These are phyloP conservation scores for Alternaria alternata DNA, from an alignment of 2,329 filamentous ascomycete genomes.

Conservation along the genomic window DNA sequence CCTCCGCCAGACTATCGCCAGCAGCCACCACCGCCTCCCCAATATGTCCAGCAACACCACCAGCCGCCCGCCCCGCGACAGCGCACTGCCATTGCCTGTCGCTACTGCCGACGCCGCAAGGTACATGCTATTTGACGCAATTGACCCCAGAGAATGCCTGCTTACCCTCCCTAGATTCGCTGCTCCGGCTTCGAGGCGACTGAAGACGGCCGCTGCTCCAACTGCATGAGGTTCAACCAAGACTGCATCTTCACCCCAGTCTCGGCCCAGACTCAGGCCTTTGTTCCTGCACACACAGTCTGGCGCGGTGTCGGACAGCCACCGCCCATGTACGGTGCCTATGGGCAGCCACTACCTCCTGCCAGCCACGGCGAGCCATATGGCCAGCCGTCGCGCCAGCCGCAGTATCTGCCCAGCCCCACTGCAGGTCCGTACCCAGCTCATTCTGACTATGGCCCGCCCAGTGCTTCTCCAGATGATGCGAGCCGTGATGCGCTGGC, in stretches of 20 bases:
- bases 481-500: constrained; percentile 49
- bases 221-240: constrained; percentile 77
- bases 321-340: constrained; percentile 61
- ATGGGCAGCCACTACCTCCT: constrained; percentile 59
- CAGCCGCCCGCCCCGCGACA: constrained; percentile 64
- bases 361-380: constrained; percentile 46
- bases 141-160: background rate
- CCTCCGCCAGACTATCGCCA: constrained; percentile 52
- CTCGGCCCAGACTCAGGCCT: constrained; percentile 76
- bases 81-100: constrained; percentile 67
- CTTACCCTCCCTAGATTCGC: constrained; percentile 66
- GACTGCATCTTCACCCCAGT: constrained; percentile 81
- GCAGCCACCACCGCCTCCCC: constrained; percentile 53
- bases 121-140: constrained; percentile 43
- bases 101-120: constrained; percentile 68
- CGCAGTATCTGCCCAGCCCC: constrained; percentile 56
- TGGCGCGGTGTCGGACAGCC: constrained; percentile 58
- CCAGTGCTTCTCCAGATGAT: constrained; percentile 50
- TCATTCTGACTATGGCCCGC: constrained; percentile 44
- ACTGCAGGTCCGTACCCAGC: constrained; percentile 55
- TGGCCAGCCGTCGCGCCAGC: constrained; percentile 50
- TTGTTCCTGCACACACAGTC: constrained; percentile 75
- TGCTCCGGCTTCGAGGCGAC: constrained; percentile 79
- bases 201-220: constrained; percentile 75
- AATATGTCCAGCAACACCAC: constrained; percentile 49